Evolutionary conservation across 1,139 yeast species (phyloP), one percentile per base, ranked within the genome.

Genomic region (Lodderomyces theae): DNA sequence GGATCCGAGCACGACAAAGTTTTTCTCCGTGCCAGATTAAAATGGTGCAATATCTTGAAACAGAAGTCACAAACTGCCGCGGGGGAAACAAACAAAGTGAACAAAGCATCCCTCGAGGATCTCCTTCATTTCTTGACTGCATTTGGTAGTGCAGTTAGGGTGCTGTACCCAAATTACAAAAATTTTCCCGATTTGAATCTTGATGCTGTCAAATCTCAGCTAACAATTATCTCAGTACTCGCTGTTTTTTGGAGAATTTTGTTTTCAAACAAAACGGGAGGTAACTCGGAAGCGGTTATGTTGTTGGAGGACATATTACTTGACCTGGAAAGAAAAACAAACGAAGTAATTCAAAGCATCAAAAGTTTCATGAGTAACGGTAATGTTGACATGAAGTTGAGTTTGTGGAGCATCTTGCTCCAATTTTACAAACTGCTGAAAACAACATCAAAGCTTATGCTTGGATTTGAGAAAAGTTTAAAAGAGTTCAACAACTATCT

Each of bases 321-420:
- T 29, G 57, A 54, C 11, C 35, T 25, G 39, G 33, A 40, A 37
- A 45, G 33, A 28, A 25, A 12, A 7, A 37, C 40, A 4, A 47
- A 52, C 25, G 60, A 60, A 7, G 67, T 69, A 0, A 52, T 67
- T 9, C 22, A 40, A 2, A 79, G 88, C 3, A 80, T 87, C 56
- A 67, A 72, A 19, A 59, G 64, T 13, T 88, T 88, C 51, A 66
- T 92, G 16, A 64, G 66, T 2, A 66, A 67, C 11, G 80, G 95
- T 0, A 78, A 92, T 0, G 67, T 84, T 16, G 83, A 80, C 29
- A 74, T 89, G 60, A 79, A 77, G 42, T 64, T 88, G 29, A 80
- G 80, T 42, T 64, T 92, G 3, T 90, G 97, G 97, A 77, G 79
- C 35, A 71, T 86, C 18, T 64, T 92, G 13, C 71, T 87, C 33